A percentile compares a stretch with the other conserved stretches of the same genome.
Evolutionary conservation across 108 stramenopile genomes (phyloP).

Genomic region (Nannochloropsis granulata): DNA sequence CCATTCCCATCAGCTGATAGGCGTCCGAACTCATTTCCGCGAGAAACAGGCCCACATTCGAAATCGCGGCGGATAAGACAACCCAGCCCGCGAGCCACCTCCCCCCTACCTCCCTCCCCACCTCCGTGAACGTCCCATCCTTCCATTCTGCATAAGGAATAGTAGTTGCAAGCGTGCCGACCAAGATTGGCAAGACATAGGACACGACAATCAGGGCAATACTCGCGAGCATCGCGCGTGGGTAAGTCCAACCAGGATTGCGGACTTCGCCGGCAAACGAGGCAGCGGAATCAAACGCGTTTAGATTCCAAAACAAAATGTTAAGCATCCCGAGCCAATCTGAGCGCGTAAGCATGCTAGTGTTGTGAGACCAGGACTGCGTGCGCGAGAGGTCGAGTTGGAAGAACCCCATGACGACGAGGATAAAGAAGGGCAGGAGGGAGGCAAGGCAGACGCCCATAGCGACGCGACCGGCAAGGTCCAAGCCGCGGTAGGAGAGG

Average conservation of each 20-base stretch:
- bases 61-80: constrained; percentile 67
- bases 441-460: no score
- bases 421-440: no score
- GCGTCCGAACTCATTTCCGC: constrained; percentile 80
- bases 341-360: no score
- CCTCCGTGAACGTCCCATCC: constrained; percentile 63
- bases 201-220: constrained; percentile 47
- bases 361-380: no score
- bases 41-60: constrained; percentile 71
- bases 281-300: constrained; percentile 66
- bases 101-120: constrained; percentile 61
- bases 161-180: neutral
- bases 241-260: constrained; percentile 51
- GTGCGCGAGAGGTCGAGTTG: no score
- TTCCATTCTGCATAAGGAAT: constrained; percentile 45
- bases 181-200: constrained; percentile 57
- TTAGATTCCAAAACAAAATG: constrained; percentile 36
- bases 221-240: constrained; percentile 55
- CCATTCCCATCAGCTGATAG: constrained; percentile 82
- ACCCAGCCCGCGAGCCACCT: constrained; percentile 82
- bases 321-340: no score
- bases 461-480: no score
- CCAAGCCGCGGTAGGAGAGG: no score
- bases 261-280: constrained; percentile 71
- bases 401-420: no score